A percentile compares a stretch with the other conserved stretches of the same genome.
Conservation (phyloP, 768 basidiomycete species). For the Neoboletus magnificus region DNA sequence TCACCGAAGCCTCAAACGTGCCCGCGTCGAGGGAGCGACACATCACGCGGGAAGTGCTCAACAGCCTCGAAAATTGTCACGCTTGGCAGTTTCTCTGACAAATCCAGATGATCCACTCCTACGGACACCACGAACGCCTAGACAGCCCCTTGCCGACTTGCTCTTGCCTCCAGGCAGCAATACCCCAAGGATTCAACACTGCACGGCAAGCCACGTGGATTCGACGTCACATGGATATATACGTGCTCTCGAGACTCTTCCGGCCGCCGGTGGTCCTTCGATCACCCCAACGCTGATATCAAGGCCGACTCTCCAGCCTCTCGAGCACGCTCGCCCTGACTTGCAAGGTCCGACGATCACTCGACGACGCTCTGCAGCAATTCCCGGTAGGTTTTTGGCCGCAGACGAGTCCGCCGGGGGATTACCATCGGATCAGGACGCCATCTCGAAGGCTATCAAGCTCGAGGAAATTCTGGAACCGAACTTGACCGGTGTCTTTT, state of each 20-base stretch:
- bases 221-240: slow-evolving; percentile 11
- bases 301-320: not conserved
- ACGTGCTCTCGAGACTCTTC: not conserved
- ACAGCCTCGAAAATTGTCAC: slow-evolving; percentile 11
- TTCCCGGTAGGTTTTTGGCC: too few relatives aligned
- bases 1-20: slow-evolving; percentile 7
- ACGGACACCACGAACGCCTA: slow-evolving; percentile 13
- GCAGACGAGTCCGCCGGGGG: not conserved
- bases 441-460: slow-evolving; percentile 14
- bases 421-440: not conserved
- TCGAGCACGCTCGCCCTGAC: not conserved
- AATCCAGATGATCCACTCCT: not conserved
- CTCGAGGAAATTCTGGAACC: slow-evolving; percentile 14
- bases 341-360: not conserved
- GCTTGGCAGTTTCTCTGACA: slow-evolving; percentile 1
- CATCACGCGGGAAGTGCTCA: not conserved
- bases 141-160: slow-evolving; percentile 22
- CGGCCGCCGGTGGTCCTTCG: not conserved
- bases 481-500: slow-evolving; percentile 6
- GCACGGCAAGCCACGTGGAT: not conserved
- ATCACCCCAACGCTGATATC: not conserved
- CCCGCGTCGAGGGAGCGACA: slow-evolving; percentile 9
- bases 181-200: not conserved
- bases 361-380: not conserved
- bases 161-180: not conserved